Percentiles rank a stretch among this genome's conserved stretches.
Conservation (phyloP, 2,329 filamentous ascomycete species). For the Colletotrichum aenigma region DNA sequence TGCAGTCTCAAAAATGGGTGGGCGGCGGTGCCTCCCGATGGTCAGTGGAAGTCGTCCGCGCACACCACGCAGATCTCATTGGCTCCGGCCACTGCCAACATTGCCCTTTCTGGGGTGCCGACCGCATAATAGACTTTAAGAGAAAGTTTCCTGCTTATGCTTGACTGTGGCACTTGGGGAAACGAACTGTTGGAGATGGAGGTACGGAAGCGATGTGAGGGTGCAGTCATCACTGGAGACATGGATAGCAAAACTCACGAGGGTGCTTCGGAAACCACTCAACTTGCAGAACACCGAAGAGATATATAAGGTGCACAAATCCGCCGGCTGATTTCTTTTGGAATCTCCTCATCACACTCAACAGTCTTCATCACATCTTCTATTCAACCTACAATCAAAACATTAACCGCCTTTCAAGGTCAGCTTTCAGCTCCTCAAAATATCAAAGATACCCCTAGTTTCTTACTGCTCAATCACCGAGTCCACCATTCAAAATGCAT, state of each 20-base stretch:
- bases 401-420: neutral
- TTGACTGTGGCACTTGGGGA: neutral
- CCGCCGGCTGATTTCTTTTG: neutral
- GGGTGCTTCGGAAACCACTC: neutral
- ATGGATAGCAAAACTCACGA: neutral
- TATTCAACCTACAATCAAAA: neutral
- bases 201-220: neutral
- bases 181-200: neutral
- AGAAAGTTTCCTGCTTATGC: neutral
- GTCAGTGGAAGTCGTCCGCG: neutral
- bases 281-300: neutral
- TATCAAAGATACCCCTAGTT: neutral
- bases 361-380: neutral
- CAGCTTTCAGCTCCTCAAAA: neutral
- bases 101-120: neutral
- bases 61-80: neutral
- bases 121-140: constrained; percentile 6
- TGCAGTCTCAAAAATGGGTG: neutral
- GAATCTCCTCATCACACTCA: neutral
- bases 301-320: neutral
- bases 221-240: neutral
- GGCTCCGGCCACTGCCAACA: neutral
- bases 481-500: neutral
- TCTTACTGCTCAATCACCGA: neutral
- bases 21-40: neutral